Percentiles rank a stretch among this genome's conserved stretches.
Conservation (phyloP, 2,329 filamentous ascomycete species). For the Microthyrium microscopicum region DNA sequence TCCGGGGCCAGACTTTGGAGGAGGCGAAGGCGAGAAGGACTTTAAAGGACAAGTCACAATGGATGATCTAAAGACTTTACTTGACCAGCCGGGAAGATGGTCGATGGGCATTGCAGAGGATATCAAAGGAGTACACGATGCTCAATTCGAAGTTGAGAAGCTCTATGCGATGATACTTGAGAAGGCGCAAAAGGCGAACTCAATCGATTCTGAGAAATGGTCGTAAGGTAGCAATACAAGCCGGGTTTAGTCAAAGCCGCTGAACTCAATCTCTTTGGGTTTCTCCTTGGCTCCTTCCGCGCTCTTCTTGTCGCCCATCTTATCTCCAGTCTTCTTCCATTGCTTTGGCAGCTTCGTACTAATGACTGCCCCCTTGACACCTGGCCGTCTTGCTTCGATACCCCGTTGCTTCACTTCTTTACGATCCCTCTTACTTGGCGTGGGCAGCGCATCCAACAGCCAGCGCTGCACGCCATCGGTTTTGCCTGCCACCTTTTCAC, state of each 20-base stretch:
- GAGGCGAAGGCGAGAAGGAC: conserved; percentile 45
- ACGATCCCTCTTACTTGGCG: conserved; percentile 67
- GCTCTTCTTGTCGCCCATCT: not conserved
- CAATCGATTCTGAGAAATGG: too few relatives aligned
- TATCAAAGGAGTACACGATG: too few relatives aligned
- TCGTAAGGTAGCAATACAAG: too few relatives aligned
- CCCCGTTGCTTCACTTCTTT: conserved; percentile 69
- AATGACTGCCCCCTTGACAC: conserved; percentile 44
- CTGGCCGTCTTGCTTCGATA: conserved; percentile 50
- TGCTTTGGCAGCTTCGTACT: conserved; percentile 42
- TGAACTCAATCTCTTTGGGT: too few relatives aligned
- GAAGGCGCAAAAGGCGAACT: too few relatives aligned
- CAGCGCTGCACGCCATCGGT: conserved; percentile 54
- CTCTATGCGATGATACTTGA: too few relatives aligned
- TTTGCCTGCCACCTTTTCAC: conserved; percentile 46
- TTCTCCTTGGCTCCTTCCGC: too few relatives aligned
- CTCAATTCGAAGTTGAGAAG: too few relatives aligned
- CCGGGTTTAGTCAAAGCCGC: too few relatives aligned
- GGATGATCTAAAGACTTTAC: conserved; percentile 21
- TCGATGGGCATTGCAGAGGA: too few relatives aligned
- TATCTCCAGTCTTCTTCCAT: not conserved
- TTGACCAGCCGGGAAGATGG: not conserved
- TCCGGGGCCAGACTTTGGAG: conserved; percentile 32
- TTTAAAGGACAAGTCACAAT: conserved; percentile 26
- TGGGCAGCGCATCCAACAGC: conserved; percentile 75